Evolutionary conservation across 2,329 filamentous ascomycete species (phyloP).

Genomic region (Monosporascus sp.): DNA sequence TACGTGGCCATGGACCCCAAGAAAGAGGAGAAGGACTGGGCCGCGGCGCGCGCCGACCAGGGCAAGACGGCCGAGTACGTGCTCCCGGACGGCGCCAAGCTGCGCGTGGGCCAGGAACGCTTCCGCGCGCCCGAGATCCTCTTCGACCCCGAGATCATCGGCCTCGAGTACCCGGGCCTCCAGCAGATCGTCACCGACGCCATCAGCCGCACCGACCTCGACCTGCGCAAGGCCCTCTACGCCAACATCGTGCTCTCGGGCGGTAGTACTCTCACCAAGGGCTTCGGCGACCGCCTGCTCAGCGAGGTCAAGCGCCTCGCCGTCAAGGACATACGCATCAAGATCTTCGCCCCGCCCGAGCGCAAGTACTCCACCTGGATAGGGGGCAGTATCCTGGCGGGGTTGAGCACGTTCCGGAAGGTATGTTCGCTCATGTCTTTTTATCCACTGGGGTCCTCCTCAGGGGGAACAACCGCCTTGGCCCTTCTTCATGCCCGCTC

Average conservation of each 20-base stretch:
- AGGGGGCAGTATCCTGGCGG: slow-evolving; percentile 92
- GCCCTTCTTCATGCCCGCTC: too few species aligned
- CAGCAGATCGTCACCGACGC: slow-evolving; percentile 98
- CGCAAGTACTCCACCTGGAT: slow-evolving; percentile 99
- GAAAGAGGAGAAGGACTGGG: slow-evolving; percentile 96
- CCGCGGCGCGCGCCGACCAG: slow-evolving; percentile 69
- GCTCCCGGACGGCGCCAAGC: slow-evolving; percentile 85
- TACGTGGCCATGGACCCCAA: slow-evolving; percentile 89
- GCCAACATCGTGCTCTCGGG: slow-evolving; percentile 97
- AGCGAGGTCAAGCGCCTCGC: slow-evolving; percentile 89
- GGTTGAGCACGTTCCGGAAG: slow-evolving; percentile 97
- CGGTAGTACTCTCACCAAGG: slow-evolving; percentile 92
- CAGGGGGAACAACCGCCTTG: too few species aligned
- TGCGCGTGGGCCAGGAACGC: slow-evolving; percentile 86
- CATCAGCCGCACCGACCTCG: slow-evolving; percentile 91
- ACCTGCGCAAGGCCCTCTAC: slow-evolving; percentile 88
- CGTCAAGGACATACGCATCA: slow-evolving; percentile 98
- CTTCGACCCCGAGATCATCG: slow-evolving; percentile 95
- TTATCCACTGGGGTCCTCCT: neutral
- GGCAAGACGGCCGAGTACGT: slow-evolving; percentile 81
- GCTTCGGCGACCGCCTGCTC: slow-evolving; percentile 88
- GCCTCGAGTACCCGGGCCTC: slow-evolving; percentile 91
- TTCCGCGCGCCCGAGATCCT: slow-evolving; percentile 96
- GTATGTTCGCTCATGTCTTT: slow-evolving; percentile 41
- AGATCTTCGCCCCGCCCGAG: slow-evolving; percentile 97